A percentile compares a stretch with the other conserved stretches of the same genome.
phyloP scores from a whole-genome alignment of 2,329 filamentous ascomycete genomes.

The Aspergillus sp. region DNA sequence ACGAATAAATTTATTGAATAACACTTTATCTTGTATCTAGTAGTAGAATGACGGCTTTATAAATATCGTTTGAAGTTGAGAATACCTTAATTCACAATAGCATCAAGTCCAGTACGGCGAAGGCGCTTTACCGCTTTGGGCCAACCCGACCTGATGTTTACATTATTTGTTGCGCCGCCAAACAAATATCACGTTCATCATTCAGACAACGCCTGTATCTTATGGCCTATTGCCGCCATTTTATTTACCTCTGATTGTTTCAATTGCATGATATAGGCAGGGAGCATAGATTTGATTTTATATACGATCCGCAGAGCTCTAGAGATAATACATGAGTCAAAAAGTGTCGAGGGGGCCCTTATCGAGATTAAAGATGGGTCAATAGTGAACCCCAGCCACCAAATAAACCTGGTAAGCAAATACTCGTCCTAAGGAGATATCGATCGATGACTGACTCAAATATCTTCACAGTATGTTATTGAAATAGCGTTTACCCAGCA shows the following conservation, averaged over 20 bases:
- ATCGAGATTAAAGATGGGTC: neutral
- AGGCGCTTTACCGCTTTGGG: conserved; percentile 16
- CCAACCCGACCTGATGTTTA: conserved; percentile 21
- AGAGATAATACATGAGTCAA: too few species aligned
- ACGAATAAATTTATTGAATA: too few species aligned
- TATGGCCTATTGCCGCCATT: neutral
- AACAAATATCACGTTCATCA: conserved; percentile 2
- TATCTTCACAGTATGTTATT: too few species aligned
- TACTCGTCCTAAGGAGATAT: too few species aligned
- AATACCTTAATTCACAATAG: too few species aligned
- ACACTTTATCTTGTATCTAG: neutral
- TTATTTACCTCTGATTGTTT: neutral
- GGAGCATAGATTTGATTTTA: neutral
- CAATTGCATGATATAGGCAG: neutral
- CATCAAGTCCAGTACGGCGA: too few species aligned
- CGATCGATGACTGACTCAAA: too few species aligned
- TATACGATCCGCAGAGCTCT: neutral
- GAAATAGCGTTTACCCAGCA: conserved; percentile 6
- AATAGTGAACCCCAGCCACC: neutral
- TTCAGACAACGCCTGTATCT: neutral
- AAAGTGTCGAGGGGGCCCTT: too few species aligned
- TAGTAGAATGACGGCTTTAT: too few species aligned
- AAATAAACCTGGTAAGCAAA: too few species aligned
- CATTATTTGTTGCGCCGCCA: conserved; percentile 14
- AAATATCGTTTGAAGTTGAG: too few species aligned